These are phyloP conservation scores for Colletotrichum ledebouriae DNA, from an alignment of 2,329 filamentous ascomycete species.

Conservation along the genomic window DNA sequence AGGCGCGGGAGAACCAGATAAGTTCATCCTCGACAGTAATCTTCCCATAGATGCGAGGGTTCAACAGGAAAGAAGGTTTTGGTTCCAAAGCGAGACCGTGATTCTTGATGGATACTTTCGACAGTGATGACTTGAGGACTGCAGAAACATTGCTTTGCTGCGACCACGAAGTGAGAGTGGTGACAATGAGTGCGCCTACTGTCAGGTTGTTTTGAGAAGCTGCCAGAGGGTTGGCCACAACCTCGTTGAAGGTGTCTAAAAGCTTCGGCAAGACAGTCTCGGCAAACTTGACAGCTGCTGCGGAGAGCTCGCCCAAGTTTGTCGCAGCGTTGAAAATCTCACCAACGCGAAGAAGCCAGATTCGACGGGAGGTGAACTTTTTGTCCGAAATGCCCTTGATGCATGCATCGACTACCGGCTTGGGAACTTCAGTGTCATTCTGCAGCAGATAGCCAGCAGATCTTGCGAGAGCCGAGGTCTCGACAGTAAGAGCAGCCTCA, in stretches of 20 bases:
- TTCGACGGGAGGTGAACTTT: conserved; percentile 79
- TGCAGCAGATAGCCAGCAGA: conserved; percentile 74
- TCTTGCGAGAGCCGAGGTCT: conserved; percentile 78
- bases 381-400: conserved; percentile 90
- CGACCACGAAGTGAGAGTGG: conserved; percentile 71
- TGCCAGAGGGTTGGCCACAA: conserved; percentile 80
- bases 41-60: conserved; percentile 87
- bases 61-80: conserved; percentile 90
- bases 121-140: conserved; percentile 57
- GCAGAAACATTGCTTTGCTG: conserved; percentile 68
- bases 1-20: conserved; percentile 79
- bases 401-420: conserved; percentile 77
- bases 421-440: conserved; percentile 72
- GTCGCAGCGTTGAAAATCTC: conserved; percentile 71
- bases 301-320: conserved; percentile 17
- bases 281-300: conserved; percentile 62
- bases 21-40: conserved; percentile 80
- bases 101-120: conserved; percentile 72
- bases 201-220: conserved; percentile 88
- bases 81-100: conserved; percentile 78
- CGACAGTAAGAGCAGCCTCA: conserved; percentile 82
- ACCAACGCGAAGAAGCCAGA: conserved; percentile 84
- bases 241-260: conserved; percentile 81
- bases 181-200: conserved; percentile 81
- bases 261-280: conserved; percentile 69